A percentile compares a stretch with the other conserved stretches of the same genome.
Conservation (phyloP, 2,329 filamentous ascomycete species). For the Nannizziopsis barbatae region DNA sequence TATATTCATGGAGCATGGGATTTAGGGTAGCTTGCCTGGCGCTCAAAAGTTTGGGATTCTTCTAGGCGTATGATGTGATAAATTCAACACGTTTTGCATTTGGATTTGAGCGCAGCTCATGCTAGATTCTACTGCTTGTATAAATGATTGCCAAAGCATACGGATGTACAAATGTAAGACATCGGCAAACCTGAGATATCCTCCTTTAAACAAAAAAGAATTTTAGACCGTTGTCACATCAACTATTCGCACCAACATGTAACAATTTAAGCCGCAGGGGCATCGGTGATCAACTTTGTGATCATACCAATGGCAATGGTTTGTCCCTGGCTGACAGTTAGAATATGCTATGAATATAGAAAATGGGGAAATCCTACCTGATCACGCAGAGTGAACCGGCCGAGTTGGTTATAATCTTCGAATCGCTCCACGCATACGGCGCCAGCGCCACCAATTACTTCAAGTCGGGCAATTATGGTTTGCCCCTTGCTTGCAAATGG, state of each 20-base stretch:
- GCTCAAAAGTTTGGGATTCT: too few relatives aligned
- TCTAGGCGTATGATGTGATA: too few relatives aligned
- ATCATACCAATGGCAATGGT: conserved; percentile 99
- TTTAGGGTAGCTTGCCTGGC: too few relatives aligned
- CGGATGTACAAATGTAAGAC: too few relatives aligned
- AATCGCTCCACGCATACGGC: conserved; percentile 88
- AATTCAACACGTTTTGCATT: too few relatives aligned
- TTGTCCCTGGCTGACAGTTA: conserved; percentile 58
- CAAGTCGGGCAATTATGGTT: conserved; percentile 83
- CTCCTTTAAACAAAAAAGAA: too few relatives aligned
- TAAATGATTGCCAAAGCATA: too few relatives aligned
- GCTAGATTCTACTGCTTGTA: too few relatives aligned
- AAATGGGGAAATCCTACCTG: conserved; percentile 47
- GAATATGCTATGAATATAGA: conserved; percentile 15
- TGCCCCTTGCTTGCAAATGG: conserved; percentile 71
- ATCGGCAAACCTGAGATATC: too few relatives aligned
- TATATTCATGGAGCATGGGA: too few relatives aligned
- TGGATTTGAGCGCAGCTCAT: too few relatives aligned
- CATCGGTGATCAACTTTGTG: conserved; percentile 63
- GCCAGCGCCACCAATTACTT: conserved; percentile 74
- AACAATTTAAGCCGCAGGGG: conserved; percentile 6
- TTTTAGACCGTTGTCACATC: neutral
- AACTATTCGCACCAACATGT: neutral
- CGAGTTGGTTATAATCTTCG: conserved; percentile 90
- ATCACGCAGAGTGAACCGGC: conserved; percentile 79